phyloP scores from a whole-genome alignment of 2,329 filamentous ascomycete genomes.

The Orbilia brochopaga region DNA sequence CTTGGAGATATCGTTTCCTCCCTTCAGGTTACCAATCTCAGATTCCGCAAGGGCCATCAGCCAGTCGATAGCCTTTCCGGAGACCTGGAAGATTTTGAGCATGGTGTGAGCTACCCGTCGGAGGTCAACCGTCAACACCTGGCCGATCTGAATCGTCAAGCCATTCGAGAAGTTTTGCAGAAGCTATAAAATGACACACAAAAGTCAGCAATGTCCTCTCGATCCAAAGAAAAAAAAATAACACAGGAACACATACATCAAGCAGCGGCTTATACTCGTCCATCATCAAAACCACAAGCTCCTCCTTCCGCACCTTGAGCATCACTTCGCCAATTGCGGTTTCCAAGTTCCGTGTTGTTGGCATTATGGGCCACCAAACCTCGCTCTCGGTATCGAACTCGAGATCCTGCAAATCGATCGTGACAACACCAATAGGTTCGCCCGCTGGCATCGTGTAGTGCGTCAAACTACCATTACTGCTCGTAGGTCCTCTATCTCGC shows the following conservation, averaged over 20 bases:
- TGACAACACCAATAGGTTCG: constrained; percentile 68
- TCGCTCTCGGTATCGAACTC: constrained; percentile 67
- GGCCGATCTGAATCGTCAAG: constrained; percentile 82
- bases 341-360: constrained; percentile 62
- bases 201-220: constrained; percentile 51
- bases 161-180: constrained; percentile 84
- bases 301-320: constrained; percentile 68
- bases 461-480: constrained; percentile 50
- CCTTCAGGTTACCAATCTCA: constrained; percentile 91
- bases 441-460: constrained; percentile 52
- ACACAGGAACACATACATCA: constrained; percentile 61
- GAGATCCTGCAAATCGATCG: constrained; percentile 72
- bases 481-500: constrained; percentile 55
- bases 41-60: constrained; percentile 91
- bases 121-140: constrained; percentile 76
- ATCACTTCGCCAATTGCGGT: constrained; percentile 69
- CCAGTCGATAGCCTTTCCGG: constrained; percentile 83
- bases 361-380: constrained; percentile 71
- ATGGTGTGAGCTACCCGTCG: constrained; percentile 83
- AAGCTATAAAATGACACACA: constrained; percentile 59
- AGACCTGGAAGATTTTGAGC: constrained; percentile 94
- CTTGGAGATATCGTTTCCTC: constrained; percentile 71
- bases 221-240: background rate
- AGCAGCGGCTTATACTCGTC: constrained; percentile 84
- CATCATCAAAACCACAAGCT: constrained; percentile 84